Conservation (phyloP, 306 rosid species). For the Glycine latifolia region DNA sequence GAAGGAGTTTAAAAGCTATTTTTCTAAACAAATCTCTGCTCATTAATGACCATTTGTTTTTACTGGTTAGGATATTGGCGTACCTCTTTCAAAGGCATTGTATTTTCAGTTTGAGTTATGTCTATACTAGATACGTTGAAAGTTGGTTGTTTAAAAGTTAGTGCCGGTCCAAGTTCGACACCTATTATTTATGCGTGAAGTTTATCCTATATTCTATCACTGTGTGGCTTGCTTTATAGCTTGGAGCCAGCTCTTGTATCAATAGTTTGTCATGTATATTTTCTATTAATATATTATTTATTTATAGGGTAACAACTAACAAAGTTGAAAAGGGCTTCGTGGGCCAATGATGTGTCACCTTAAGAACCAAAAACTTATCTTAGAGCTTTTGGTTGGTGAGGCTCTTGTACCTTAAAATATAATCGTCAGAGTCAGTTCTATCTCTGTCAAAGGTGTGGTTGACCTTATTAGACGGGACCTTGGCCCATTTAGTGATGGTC, state of each 20-base stretch:
- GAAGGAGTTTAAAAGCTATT: too few species aligned
- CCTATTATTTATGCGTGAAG: constrained; percentile 17
- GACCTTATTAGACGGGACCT: constrained; percentile 42
- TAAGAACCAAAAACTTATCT: constrained; percentile 20
- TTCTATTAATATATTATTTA: constrained; percentile 1
- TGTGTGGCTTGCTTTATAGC: constrained; percentile 17
- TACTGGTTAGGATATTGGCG: background rate
- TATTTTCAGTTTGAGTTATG: constrained; percentile 2
- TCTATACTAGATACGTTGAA: constrained; percentile 13
- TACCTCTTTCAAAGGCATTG: background rate
- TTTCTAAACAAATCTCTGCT: background rate
- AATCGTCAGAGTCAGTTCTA: constrained; percentile 12
- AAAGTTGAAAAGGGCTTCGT: constrained; percentile 34
- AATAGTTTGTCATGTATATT: background rate
- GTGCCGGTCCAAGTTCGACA: constrained; percentile 31
- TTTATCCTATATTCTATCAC: constrained; percentile 6
- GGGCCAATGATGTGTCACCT: constrained; percentile 41
- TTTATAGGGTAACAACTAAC: background rate
- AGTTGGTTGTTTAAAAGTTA: constrained; percentile 35
- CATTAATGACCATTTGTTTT: background rate
- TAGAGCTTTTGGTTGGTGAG: constrained; percentile 33
- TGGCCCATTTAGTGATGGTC: constrained; percentile 41
- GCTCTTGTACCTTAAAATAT: constrained; percentile 32
- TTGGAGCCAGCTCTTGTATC: constrained; percentile 22
- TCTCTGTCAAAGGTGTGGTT: constrained; percentile 39